Evolutionary conservation across 2,329 filamentous ascomycete genomes (phyloP).

Genomic region (Beauveria australis): DNA sequence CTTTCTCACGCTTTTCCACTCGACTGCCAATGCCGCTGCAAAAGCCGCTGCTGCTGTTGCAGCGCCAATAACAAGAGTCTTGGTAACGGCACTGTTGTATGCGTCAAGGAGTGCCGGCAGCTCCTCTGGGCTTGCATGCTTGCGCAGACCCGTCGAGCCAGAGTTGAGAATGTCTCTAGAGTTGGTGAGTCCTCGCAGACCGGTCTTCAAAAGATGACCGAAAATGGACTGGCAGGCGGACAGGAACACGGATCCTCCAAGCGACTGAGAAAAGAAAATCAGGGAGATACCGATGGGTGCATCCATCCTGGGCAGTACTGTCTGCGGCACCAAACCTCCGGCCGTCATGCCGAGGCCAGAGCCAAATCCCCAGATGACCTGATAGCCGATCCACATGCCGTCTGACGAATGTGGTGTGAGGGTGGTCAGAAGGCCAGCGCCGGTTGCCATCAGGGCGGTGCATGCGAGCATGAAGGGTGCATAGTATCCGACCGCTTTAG

Average conservation of each 20-base stretch:
- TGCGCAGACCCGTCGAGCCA: constrained; percentile 2
- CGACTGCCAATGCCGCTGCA: constrained; percentile 1
- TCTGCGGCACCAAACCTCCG: constrained; percentile 38
- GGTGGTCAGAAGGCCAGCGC: constrained; percentile 30
- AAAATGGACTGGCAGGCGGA: constrained; percentile 14
- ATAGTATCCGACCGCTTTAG: background rate
- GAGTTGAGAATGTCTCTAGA: constrained; percentile 1
- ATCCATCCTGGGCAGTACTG: constrained; percentile 32
- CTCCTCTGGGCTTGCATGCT: background rate
- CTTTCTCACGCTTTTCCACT: constrained; percentile 7
- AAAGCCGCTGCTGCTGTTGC: constrained; percentile 3
- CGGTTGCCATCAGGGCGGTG: constrained; percentile 20
- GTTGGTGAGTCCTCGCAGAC: constrained; percentile 1
- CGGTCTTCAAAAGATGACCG: background rate
- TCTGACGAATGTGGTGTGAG: constrained; percentile 9
- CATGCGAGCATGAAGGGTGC: constrained; percentile 25
- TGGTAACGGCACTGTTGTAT: constrained; percentile 5
- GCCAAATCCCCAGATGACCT: constrained; percentile 34
- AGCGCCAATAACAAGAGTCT: constrained; percentile 3
- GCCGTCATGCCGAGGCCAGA: constrained; percentile 35
- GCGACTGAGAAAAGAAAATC: constrained; percentile 35
- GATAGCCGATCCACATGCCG: constrained; percentile 12
- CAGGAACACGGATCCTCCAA: constrained; percentile 36
- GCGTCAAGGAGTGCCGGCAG: background rate
- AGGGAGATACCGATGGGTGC: constrained; percentile 34